Percentiles rank a stretch among this genome's conserved stretches.
phyloP scores from a whole-genome alignment of 805 yeast genomes.

The Starmerella geochares region DNA sequence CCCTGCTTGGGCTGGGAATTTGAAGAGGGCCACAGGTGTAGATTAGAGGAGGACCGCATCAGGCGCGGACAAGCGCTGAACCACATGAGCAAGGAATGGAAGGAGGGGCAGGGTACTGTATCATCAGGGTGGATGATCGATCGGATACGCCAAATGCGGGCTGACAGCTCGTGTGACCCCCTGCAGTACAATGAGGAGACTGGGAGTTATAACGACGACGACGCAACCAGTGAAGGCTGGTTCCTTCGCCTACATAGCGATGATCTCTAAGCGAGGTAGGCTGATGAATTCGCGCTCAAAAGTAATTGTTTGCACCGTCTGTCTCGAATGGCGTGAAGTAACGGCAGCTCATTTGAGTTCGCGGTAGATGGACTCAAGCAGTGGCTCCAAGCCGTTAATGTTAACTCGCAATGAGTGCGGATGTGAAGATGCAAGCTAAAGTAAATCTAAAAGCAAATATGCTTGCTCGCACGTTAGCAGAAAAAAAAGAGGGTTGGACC shows the following conservation, averaged over 20 bases:
- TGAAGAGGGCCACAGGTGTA: constrained; percentile 16
- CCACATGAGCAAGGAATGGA: constrained; percentile 8
- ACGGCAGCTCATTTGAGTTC: too few species aligned
- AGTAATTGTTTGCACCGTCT: too few species aligned
- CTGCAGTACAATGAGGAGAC: neutral
- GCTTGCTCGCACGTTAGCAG: too few species aligned
- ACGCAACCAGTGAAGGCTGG: constrained; percentile 3
- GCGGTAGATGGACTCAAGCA: too few species aligned
- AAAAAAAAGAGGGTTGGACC: too few species aligned
- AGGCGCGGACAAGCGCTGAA: constrained; percentile 18
- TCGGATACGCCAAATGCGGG: constrained; percentile 27
- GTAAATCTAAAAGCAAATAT: too few species aligned
- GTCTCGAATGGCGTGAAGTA: too few species aligned
- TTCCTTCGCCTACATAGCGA: neutral
- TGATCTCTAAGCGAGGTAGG: too few species aligned
- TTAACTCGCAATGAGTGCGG: too few species aligned
- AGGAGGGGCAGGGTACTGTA: constrained; percentile 4
- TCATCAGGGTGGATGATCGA: constrained; percentile 30
- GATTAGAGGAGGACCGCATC: constrained; percentile 10
- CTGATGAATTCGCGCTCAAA: too few species aligned
- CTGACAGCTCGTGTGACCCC: constrained; percentile 25
- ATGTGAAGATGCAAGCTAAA: too few species aligned
- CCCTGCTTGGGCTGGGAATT: constrained; percentile 22
- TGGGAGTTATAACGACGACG: neutral
- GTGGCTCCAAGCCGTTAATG: too few species aligned